Evolutionary conservation across 345 rosid genomes (phyloP), one percentile per base, ranked within the genome.

Genomic region (Arabidopsis suecica): DNA sequence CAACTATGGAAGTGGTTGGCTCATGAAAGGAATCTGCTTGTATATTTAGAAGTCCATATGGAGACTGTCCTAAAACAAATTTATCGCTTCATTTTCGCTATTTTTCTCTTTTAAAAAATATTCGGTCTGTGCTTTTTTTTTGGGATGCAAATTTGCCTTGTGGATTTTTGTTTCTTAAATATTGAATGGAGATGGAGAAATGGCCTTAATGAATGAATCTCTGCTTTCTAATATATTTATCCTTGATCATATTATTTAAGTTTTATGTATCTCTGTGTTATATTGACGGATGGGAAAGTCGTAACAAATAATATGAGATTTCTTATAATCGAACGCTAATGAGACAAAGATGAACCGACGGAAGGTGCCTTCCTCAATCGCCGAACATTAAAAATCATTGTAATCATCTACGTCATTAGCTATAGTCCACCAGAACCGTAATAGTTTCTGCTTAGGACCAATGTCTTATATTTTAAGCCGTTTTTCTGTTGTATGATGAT

Each of bases 31-130:
- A 68, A 68, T 65, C 63, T 65, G 38, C 77, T 65, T 77, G 80
- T 77, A 77, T 58, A 77, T 77, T 77, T 72, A 64, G 53, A 71
- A 71, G 68, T 47, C 61, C 55, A 64, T 77, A 62, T 65, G 72
- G 69, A 50, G 60, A 28, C 58, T 61, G 10, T 23, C 54, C 32
- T 38, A 58, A 57, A 58, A 14, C 7, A 37, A 28, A 34, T 13
- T 13, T 63, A 47, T 70, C n/a, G 32, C 80, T 62, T 62, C 41
- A 32, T 62, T 55, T 55, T 45, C 5, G 6, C 9, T 7, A 13
- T 64, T 44, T 28, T 7, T 28, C 10, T 55, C 14, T 42, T 7
- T 23, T 22, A 5, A 22, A 47, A 58, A 38, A 23, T 40, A 23
- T 40, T 67, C 12, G 40, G 63, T 56, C 47, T 28, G 55, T 54